Evolutionary conservation across 1,284 basidiomycete genomes (phyloP), one percentile per base, ranked within the genome.

Genomic region (Trichosporon sp.): DNA sequence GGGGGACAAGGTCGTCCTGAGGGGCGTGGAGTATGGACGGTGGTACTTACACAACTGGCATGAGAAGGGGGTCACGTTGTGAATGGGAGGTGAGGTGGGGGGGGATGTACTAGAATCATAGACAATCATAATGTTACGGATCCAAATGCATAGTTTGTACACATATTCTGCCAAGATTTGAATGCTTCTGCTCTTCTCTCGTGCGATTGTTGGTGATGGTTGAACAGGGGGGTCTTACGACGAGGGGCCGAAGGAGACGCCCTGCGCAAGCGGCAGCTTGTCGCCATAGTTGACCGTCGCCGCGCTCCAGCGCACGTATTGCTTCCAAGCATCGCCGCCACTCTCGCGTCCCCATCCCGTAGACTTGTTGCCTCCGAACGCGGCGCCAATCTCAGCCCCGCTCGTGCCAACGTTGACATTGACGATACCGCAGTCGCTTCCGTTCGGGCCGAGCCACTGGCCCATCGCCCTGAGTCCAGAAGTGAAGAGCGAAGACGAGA

Each of bases 241-340:
- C 37, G 67, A 70, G 21, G 71, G 56, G 63, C 84, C 84, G 85
- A 97, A 98, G 76, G 88, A 89, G 72, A 98, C 94, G 5, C 95
- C 95, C 84, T 98, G 95, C 0, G 95, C 95, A 32, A 98, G 86
- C 10, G 92, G 93, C 65, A 94, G 91, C 78, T 90, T 88, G 79
- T 93, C 89, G 38, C 92, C 93, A 85, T 93, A 98, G 85, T 98
- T 98, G 82, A 98, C 87, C 6, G 95, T 98, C 81, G 92, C 94
- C 81, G 80, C 76, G 56, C 77, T 78, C 81, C 81, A 83, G 65
- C 81, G 70, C 43, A 82, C 80, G 68, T 83, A 83, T 70, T 96
- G 93, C 84, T 96, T 96, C 95, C 95, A 98, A 31, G 95, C 92
- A 83, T 98, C 95, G 64, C 95, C 95, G 43, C 95, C 95, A 14